Conservation (phyloP, 768 basidiomycete species). For the Steccherinum ochraceum region DNA sequence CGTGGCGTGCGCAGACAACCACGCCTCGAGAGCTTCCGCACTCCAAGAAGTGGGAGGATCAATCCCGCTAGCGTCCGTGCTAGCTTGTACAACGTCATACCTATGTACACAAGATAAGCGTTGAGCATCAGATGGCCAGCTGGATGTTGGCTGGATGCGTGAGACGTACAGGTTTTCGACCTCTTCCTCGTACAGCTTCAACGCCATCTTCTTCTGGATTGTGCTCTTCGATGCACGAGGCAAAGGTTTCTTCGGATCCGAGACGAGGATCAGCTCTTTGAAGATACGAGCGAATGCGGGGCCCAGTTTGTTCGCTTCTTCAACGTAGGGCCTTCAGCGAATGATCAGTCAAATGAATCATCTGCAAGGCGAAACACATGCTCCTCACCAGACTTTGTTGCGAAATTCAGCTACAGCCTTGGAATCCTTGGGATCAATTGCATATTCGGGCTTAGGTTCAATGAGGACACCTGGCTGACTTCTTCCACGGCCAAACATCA, state of each 20-base stretch:
- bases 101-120: neutral
- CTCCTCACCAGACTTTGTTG: conserved; percentile 9
- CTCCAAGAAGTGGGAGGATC: neutral
- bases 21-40: neutral
- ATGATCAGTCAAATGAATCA: no score
- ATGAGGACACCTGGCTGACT: conserved; percentile 25
- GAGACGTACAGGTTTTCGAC: conserved; percentile 11
- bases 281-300: conserved; percentile 18
- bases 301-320: conserved; percentile 14
- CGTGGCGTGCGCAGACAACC: neutral
- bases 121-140: no score
- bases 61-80: neutral
- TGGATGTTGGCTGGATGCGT: no score
- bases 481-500: conserved; percentile 28
- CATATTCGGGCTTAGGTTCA: conserved; percentile 18
- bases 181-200: conserved; percentile 8
- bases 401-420: conserved; percentile 15
- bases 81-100: neutral
- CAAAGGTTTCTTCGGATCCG: conserved; percentile 12
- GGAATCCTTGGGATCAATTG: conserved; percentile 17
- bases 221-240: conserved; percentile 16
- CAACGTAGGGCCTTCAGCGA: conserved; percentile 14
- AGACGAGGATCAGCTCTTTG: conserved; percentile 21
- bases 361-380: no score
- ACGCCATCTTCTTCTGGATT: conserved; percentile 9